Percentiles rank a stretch among this genome's conserved stretches.
These are phyloP conservation scores for Dentipellis fragilis DNA, from an alignment of 768 basidiomycete genomes.

Conservation along the genomic window DNA sequence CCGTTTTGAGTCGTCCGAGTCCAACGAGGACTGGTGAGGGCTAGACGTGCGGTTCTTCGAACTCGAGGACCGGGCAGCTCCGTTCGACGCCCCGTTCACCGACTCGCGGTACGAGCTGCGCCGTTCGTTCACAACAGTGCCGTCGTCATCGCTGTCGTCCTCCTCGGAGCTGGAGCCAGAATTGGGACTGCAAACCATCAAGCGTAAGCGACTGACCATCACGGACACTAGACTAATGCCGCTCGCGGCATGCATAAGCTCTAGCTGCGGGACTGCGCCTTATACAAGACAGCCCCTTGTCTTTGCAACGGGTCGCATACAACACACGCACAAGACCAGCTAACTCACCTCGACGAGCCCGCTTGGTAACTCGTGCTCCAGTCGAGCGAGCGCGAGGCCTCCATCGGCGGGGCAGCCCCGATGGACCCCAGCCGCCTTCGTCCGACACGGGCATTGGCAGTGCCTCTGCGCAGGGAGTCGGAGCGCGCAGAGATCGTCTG, in stretches of 20 bases:
- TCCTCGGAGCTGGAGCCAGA: slow-evolving; percentile 43
- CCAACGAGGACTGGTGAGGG: slow-evolving; percentile 16
- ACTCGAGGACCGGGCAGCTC: background rate
- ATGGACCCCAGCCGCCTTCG: slow-evolving; percentile 19
- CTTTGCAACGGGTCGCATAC: background rate
- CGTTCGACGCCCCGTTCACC: slow-evolving; percentile 1
- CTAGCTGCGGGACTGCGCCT: background rate
- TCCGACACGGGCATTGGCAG: slow-evolving; percentile 26
- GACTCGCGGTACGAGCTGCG: slow-evolving; percentile 3
- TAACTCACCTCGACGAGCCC: slow-evolving; percentile 64
- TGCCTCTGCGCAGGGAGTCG: slow-evolving; percentile 27
- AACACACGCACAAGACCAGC: background rate
- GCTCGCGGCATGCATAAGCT: too few relatives aligned
- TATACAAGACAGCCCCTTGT: too few relatives aligned
- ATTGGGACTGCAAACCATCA: slow-evolving; percentile 28
- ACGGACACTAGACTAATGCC: too few relatives aligned
- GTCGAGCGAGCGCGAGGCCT: slow-evolving; percentile 33
- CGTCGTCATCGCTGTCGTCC: slow-evolving; percentile 42
- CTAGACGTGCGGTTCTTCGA: slow-evolving; percentile 1
- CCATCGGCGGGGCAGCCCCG: slow-evolving; percentile 13
- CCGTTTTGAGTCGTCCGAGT: slow-evolving; percentile 31
- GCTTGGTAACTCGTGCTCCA: slow-evolving; percentile 86
- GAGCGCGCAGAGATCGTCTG: slow-evolving; percentile 44
- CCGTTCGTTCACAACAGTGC: slow-evolving; percentile 6
- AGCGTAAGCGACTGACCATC: background rate